Conservation (phyloP, 1,284 basidiomycete genomes). For the Phylloporus sp. region DNA sequence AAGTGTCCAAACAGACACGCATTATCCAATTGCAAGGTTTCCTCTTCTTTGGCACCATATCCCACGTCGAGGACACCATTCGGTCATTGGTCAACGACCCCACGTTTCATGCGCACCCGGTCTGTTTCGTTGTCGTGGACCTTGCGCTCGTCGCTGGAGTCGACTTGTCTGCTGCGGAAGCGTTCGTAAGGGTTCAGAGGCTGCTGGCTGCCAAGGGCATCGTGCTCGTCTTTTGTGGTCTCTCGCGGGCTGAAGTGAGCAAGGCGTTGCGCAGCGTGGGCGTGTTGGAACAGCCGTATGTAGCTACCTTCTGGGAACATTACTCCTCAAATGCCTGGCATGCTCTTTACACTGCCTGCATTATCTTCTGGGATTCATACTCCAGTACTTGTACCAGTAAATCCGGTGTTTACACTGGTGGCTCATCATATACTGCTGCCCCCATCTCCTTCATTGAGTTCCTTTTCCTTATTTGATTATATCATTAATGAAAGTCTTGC, state of each 20-base stretch:
- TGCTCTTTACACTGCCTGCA: too few relatives aligned
- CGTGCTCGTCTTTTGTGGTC: slow-evolving; percentile 89
- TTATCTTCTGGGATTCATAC: too few relatives aligned
- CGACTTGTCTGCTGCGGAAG: slow-evolving; percentile 95
- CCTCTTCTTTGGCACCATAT: slow-evolving; percentile 96
- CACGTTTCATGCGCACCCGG: slow-evolving; percentile 78
- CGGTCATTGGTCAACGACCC: slow-evolving; percentile 75
- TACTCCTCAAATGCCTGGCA: too few relatives aligned
- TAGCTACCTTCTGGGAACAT: too few relatives aligned
- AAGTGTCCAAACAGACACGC: slow-evolving; percentile 91
- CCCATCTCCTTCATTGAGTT: too few relatives aligned
- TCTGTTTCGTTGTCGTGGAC: slow-evolving; percentile 91
- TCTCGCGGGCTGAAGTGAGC: slow-evolving; percentile 64
- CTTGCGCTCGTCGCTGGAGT: slow-evolving; percentile 87
- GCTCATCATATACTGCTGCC: too few relatives aligned
- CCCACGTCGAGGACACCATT: slow-evolving; percentile 84
- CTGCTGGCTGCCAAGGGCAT: slow-evolving; percentile 79
- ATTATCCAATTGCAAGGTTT: slow-evolving; percentile 92
- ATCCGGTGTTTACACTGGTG: too few relatives aligned
- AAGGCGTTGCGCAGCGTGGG: slow-evolving; percentile 76
- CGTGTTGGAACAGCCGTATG: slow-evolving; percentile 75
- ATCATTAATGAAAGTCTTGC: too few relatives aligned
- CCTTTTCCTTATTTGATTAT: too few relatives aligned
- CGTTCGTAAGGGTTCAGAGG: slow-evolving; percentile 91
- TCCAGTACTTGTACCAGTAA: too few relatives aligned